These are phyloP conservation scores for Populus hybrid DNA, from an alignment of 441 rosid species.

Conservation along the genomic window DNA sequence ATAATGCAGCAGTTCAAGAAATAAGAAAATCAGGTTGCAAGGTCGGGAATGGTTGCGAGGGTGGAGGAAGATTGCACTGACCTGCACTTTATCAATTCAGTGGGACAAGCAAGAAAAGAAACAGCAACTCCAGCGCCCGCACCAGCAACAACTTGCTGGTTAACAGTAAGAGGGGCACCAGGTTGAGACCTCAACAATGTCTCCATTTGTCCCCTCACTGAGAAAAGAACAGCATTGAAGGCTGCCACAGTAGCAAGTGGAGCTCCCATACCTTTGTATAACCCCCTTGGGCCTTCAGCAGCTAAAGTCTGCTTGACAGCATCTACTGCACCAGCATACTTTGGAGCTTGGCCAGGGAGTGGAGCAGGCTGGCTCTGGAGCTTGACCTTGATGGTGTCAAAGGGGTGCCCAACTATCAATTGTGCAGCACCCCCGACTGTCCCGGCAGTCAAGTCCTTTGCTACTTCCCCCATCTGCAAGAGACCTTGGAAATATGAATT, in stretches of 20 bases:
- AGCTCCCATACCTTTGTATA: slow-evolving; percentile 98
- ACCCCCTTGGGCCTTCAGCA: slow-evolving; percentile 85
- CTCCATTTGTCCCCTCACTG: slow-evolving; percentile 94
- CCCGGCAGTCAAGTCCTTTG: slow-evolving; percentile 84
- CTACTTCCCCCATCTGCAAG: slow-evolving; percentile 78
- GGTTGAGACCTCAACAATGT: slow-evolving; percentile 73
- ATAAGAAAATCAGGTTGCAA: neutral
- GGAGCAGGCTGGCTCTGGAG: slow-evolving; percentile 95
- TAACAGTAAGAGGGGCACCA: slow-evolving; percentile 67
- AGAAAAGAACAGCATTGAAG: slow-evolving; percentile 88
- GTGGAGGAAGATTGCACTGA: slow-evolving; percentile 13
- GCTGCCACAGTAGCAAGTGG: slow-evolving; percentile 97
- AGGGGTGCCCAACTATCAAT: slow-evolving; percentile 82
- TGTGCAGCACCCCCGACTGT: slow-evolving; percentile 98
- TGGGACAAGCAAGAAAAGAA: slow-evolving; percentile 96
- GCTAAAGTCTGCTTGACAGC: slow-evolving; percentile 81
- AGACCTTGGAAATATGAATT: neutral
- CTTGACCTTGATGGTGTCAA: slow-evolving; percentile 96
- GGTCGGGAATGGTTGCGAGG: neutral
- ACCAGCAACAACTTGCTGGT: slow-evolving; percentile 75
- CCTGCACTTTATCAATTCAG: slow-evolving; percentile 98
- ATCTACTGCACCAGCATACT: slow-evolving; percentile 75
- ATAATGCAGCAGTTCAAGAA: neutral
- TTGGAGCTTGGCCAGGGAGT: slow-evolving; percentile 69
- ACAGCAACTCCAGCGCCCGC: slow-evolving; percentile 95